Conservation (phyloP, 352 stramenopile genomes). For the Phytophthora sansomeana region DNA sequence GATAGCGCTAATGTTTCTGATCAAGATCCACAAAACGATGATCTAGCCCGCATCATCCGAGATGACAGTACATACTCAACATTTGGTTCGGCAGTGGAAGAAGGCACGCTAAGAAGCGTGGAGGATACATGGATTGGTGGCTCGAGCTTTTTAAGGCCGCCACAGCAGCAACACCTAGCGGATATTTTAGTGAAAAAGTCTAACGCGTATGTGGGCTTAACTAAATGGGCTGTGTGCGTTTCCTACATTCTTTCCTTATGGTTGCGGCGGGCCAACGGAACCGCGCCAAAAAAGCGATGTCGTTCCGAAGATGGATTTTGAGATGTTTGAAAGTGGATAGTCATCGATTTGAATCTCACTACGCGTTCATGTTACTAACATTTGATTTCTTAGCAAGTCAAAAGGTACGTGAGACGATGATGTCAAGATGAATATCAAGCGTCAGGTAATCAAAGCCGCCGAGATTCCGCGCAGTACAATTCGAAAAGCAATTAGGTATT, state of each 20-base stretch:
- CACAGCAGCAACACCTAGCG: neutral
- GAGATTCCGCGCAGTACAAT: neutral
- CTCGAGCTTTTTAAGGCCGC: neutral
- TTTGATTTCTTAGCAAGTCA: constrained; percentile 27
- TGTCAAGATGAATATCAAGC: constrained; percentile 19
- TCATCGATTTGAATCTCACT: constrained; percentile 19
- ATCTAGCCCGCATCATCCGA: neutral
- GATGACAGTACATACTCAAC: constrained; percentile 17
- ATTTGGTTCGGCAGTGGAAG: neutral
- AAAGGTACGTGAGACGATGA: constrained; percentile 14
- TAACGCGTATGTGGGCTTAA: neutral
- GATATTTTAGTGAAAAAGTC: constrained; percentile 13
- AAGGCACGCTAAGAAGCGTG: neutral
- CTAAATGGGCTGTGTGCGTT: constrained; percentile 2
- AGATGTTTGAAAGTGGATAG: constrained; percentile 17
- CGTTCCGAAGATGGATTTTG: constrained; percentile 16
- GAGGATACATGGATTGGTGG: constrained; percentile 11
- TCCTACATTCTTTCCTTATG: constrained; percentile 18
- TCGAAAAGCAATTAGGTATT: constrained; percentile 14
- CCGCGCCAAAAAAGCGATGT: neutral
- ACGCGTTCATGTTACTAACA: constrained; percentile 26
- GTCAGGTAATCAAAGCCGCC: constrained; percentile 1
- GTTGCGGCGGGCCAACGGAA: constrained; percentile 30
- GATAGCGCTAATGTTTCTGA: neutral
- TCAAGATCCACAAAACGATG: too few relatives aligned